Base-by-base conservation (phyloP, 768 basidiomycete genomes). In the Sarcodon sp. region DNA sequence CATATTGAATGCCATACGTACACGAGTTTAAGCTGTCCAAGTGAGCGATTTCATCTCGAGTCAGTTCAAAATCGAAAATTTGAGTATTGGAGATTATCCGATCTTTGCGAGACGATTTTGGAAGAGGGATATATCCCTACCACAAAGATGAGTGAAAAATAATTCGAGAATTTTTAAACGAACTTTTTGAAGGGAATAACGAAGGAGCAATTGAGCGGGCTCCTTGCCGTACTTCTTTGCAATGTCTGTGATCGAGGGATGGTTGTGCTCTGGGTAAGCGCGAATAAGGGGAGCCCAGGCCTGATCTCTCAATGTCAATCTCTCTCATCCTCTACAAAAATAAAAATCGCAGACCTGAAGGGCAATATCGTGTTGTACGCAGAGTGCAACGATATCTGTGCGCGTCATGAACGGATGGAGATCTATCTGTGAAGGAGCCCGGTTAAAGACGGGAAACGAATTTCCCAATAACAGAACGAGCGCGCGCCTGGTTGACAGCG, bases 171-270 rank as follows among this genome's bases (percentile, higher is more conserved):
- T 18, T 37, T 39, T 15, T 45, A n/a, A 6, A 39, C 35, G 34
- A 52, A 79, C 86, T 69, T 84, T 82, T 61, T 91, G 84, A n/a
- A 91, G 62, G 9, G 78, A 80, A 60, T 79, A 87, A n/a, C 85
- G 70, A 31, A 87, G 65, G 35, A 86, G 65, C 44, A 88, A 65
- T 54, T 76, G 73, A 55, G 79, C 69, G n/a, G 72, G 66, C 43
- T 66, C 58, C 55, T 77, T 85, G 35, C 61, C 56, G 58, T 84
- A 78, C 59, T 76, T 79, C 37, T 69, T 54, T 6, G 73, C 71
- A 35, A 78, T 63, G 33, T 57, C 57, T 21, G 60, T 59, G 52
- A 87, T 66, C 8, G 62, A 61, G 15, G 77, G 72, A 61, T 83
- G 75, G 15, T 73, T 57, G 64, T 88, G 83, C 43, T 79, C 71